Evolutionary conservation across 345 rosid species (phyloP).

Genomic region (Hypericum androsaemum): DNA sequence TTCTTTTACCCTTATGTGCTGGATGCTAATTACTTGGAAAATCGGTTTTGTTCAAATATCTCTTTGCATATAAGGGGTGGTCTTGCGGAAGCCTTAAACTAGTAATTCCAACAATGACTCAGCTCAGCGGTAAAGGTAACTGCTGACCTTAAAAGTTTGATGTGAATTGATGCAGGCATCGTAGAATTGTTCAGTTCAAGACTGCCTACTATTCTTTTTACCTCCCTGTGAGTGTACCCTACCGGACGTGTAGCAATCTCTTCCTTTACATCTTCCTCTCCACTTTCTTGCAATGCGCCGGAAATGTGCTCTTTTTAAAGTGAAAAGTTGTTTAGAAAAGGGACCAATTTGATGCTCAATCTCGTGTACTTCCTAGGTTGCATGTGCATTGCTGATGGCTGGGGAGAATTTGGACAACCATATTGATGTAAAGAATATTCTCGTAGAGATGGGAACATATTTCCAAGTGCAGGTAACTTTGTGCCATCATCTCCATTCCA

Average conservation of each 20-base stretch:
- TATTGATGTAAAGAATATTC: slow-evolving; percentile 24
- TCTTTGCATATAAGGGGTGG: no score
- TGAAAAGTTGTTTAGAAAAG: not conserved
- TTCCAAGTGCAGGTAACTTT: slow-evolving; percentile 36
- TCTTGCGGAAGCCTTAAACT: no score
- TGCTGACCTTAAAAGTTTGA: not conserved
- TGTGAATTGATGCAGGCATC: slow-evolving; percentile 22
- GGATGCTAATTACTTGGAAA: no score
- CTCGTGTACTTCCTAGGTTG: slow-evolving; percentile 19
- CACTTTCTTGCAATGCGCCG: not conserved
- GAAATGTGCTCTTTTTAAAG: not conserved
- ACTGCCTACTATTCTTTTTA: slow-evolving; percentile 40
- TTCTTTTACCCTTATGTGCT: no score
- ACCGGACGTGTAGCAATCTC: not conserved
- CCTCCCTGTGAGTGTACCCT: slow-evolving; percentile 28
- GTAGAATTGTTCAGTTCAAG: slow-evolving; percentile 34
- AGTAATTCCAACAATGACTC: no score
- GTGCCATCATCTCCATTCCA: no score
- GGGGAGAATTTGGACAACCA: slow-evolving; percentile 34
- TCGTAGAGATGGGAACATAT: slow-evolving; percentile 36
- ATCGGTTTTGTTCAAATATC: no score
- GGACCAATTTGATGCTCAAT: not conserved
- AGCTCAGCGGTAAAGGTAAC: no score
- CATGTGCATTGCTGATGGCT: slow-evolving; percentile 36
- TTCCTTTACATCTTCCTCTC: no score